Conservation (phyloP, 78 protist genomes). For the Dictyostelium citrinum region DNA sequence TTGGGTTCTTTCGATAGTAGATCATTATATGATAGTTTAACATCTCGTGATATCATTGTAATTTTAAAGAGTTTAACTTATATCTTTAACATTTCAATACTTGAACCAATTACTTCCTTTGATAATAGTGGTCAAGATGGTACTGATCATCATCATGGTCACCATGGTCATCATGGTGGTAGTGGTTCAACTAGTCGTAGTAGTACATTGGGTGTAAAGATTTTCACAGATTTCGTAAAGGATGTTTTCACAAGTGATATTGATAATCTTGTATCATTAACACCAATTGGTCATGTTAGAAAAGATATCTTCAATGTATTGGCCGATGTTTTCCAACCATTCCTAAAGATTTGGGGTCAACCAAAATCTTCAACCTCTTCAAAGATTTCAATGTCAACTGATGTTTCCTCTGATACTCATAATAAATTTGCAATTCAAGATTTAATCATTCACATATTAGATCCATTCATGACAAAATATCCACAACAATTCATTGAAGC, state of each 20-base stretch:
- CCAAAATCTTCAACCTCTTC: slow-evolving; percentile 12
- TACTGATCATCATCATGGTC: background rate
- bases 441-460: slow-evolving; percentile 41
- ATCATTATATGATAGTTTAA: slow-evolving; percentile 60
- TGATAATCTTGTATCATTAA: slow-evolving; percentile 8
- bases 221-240: slow-evolving; percentile 72
- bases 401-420: slow-evolving; percentile 72
- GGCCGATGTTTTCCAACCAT: slow-evolving; percentile 21
- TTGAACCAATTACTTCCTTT: slow-evolving; percentile 57
- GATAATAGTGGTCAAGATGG: slow-evolving; percentile 16
- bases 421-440: slow-evolving; percentile 74
- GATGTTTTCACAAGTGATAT: slow-evolving; percentile 65
- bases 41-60: slow-evolving; percentile 64
- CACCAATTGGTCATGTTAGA: slow-evolving; percentile 61
- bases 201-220: slow-evolving; percentile 17
- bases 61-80: slow-evolving; percentile 46
- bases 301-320: slow-evolving; percentile 16
- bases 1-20: slow-evolving; percentile 30
- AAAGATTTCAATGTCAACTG: slow-evolving; percentile 58
- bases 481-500: slow-evolving; percentile 52
- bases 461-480: slow-evolving; percentile 70
- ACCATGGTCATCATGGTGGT: background rate
- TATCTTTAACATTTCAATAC: slow-evolving; percentile 51
- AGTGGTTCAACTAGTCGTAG: background rate
- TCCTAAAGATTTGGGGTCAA: slow-evolving; percentile 56